Evolutionary conservation across 2,329 filamentous ascomycete genomes (phyloP).

Genomic region (Exophiala xenobiotica): DNA sequence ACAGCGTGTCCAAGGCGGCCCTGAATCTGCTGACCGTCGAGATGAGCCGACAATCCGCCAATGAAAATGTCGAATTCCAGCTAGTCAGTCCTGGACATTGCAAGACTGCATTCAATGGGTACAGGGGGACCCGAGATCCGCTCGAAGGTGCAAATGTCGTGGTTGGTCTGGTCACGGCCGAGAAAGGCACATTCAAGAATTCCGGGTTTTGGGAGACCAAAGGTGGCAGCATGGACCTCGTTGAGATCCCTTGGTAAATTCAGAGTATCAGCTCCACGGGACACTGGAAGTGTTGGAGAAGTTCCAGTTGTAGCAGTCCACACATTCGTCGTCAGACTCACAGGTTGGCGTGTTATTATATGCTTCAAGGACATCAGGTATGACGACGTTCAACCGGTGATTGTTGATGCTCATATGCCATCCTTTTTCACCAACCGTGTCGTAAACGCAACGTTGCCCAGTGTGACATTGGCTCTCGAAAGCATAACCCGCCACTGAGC

Average conservation of each 20-base stretch:
- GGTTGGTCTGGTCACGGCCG: slow-evolving; percentile 13
- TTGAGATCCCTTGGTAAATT: slow-evolving; percentile 6
- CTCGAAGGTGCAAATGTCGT: slow-evolving; percentile 19
- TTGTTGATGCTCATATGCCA: slow-evolving; percentile 26
- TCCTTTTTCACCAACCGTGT: slow-evolving; percentile 27
- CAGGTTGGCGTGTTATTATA: slow-evolving; percentile 26
- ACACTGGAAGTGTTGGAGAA: slow-evolving; percentile 7
- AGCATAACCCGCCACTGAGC: slow-evolving; percentile 24
- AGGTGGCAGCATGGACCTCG: slow-evolving; percentile 3
- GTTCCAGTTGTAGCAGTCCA: slow-evolving; percentile 28
- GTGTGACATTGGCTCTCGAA: slow-evolving; percentile 28
- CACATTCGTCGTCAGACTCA: slow-evolving; percentile 24
- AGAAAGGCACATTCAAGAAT: slow-evolving; percentile 5
- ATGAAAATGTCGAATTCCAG: slow-evolving; percentile 11
- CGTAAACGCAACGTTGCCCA: slow-evolving; percentile 24
- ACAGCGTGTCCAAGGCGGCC: slow-evolving; percentile 19
- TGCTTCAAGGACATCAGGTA: slow-evolving; percentile 24
- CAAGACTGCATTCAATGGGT: slow-evolving; percentile 18
- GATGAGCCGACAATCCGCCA: slow-evolving; percentile 8
- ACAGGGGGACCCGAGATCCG: slow-evolving; percentile 9
- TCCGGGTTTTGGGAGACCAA: slow-evolving; percentile 11
- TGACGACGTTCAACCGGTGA: slow-evolving; percentile 27
- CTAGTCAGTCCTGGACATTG: slow-evolving; percentile 18
- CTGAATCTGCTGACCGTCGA: slow-evolving; percentile 24
- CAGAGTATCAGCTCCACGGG: background rate